Evolutionary conservation across 208 protist species (phyloP).

Genomic region (Zelonia costaricensis): DNA sequence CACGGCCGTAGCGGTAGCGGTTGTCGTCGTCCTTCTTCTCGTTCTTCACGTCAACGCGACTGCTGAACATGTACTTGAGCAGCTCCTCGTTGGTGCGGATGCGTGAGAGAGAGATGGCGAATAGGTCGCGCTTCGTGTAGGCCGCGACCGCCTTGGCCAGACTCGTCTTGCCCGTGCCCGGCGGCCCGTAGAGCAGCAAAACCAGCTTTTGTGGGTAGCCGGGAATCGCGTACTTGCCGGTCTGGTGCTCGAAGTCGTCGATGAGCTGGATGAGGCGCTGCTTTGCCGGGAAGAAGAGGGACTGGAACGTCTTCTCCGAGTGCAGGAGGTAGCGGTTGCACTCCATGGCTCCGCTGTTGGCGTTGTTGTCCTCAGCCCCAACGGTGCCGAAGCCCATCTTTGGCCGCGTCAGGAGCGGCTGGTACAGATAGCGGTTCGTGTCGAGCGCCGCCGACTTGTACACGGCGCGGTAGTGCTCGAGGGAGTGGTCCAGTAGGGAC

Average conservation of each 20-base stretch:
- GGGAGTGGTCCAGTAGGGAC: conserved; percentile 10
- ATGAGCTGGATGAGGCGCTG: conserved; percentile 74
- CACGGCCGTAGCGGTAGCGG: neutral
- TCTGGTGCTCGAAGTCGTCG: conserved; percentile 74
- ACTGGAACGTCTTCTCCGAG: conserved; percentile 85
- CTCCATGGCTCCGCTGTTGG: conserved; percentile 26
- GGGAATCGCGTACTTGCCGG: conserved; percentile 84
- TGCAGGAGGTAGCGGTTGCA: conserved; percentile 77
- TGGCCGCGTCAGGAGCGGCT: conserved; percentile 35
- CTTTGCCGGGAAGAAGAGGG: conserved; percentile 92
- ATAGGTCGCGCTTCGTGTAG: conserved; percentile 78
- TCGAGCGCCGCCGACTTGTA: conserved; percentile 47
- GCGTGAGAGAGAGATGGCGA: conserved; percentile 81
- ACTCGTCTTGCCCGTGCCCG: conserved; percentile 95
- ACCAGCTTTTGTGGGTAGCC: conserved; percentile 89
- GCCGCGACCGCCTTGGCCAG: conserved; percentile 89
- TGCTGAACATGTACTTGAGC: conserved; percentile 86
- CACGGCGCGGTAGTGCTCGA: conserved; percentile 21
- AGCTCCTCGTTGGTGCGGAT: conserved; percentile 86
- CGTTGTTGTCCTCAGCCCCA: conserved; percentile 12
- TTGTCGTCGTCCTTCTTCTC: conserved; percentile 7
- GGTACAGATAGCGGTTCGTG: conserved; percentile 65
- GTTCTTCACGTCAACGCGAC: conserved; percentile 50
- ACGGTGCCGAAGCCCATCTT: conserved; percentile 8
- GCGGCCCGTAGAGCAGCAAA: conserved; percentile 93